Conservation (phyloP, 1,284 basidiomycete species). For the Pseudozyma hubeiensis region DNA sequence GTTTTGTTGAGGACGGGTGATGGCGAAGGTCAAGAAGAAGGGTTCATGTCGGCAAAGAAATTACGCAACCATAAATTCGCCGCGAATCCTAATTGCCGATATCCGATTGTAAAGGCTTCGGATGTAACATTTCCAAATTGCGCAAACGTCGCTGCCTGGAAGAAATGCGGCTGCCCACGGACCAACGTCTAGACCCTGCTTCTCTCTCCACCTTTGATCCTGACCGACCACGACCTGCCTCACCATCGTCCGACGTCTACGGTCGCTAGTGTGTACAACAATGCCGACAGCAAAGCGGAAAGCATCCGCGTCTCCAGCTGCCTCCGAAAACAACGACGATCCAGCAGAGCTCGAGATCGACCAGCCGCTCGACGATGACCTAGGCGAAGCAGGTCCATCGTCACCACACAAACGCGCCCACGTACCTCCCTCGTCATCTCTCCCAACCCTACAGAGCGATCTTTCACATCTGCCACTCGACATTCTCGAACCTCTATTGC, state of each 20-base stretch:
- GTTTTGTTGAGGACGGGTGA: not conserved
- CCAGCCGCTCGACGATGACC: conserved; percentile 7
- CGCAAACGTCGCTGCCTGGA: not conserved
- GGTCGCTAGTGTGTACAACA: too few species aligned
- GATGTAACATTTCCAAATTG: not conserved
- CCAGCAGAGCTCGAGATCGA: conserved; percentile 15
- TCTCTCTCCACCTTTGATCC: not conserved
- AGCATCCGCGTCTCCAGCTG: conserved; percentile 15
- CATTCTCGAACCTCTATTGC: conserved; percentile 11
- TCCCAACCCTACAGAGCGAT: conserved; percentile 6
- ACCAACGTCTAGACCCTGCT: not conserved
- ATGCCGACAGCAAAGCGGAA: conserved; percentile 26
- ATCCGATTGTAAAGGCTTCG: not conserved
- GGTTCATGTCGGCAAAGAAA: not conserved
- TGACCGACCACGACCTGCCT: not conserved
- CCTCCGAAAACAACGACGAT: conserved; percentile 9
- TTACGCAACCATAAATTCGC: not conserved
- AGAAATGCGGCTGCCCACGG: conserved; percentile 1
- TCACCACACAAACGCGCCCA: conserved; percentile 14
- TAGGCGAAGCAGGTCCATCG: not conserved
- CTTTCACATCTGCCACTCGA: conserved; percentile 18
- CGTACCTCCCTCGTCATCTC: not conserved
- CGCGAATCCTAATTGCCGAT: not conserved
- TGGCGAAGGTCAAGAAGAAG: not conserved
- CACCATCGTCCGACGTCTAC: not conserved